These are phyloP conservation scores for Colletotrichum zoysiae DNA, from an alignment of 2,329 filamentous ascomycete genomes.

Conservation along the genomic window DNA sequence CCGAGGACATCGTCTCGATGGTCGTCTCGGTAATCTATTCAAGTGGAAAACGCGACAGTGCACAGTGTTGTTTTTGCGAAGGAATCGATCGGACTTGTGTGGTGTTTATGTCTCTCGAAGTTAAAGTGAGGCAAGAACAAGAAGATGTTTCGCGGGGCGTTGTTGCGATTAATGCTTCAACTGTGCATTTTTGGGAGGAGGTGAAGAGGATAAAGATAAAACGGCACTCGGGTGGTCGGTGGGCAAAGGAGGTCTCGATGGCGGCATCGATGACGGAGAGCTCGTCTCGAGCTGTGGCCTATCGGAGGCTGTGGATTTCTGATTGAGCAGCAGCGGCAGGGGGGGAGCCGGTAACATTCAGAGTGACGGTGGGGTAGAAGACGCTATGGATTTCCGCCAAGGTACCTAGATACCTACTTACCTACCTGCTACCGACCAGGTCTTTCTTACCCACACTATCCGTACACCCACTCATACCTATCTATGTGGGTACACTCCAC, in stretches of 20 bases:
- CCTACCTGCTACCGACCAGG: neutral
- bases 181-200: constrained; percentile 22
- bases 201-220: neutral
- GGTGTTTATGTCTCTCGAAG: neutral
- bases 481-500: too few species aligned
- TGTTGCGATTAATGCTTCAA: neutral
- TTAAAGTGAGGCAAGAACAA: neutral
- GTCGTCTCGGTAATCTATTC: neutral
- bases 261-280: constrained; percentile 39
- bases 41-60: neutral
- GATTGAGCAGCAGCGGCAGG: constrained; percentile 23
- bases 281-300: constrained; percentile 38
- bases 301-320: constrained; percentile 36
- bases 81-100: neutral
- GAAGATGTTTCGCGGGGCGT: neutral
- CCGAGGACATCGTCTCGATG: constrained; percentile 70
- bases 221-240: constrained; percentile 20
- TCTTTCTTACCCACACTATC: neutral
- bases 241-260: constrained; percentile 26
- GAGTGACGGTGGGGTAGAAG: constrained; percentile 6
- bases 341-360: neutral
- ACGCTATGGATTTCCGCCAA: neutral
- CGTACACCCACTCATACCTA: neutral
- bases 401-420: neutral
- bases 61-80: neutral